These are phyloP conservation scores for Coprinopsis strossmayeri DNA, from an alignment of 768 basidiomycete genomes.

Conservation along the genomic window DNA sequence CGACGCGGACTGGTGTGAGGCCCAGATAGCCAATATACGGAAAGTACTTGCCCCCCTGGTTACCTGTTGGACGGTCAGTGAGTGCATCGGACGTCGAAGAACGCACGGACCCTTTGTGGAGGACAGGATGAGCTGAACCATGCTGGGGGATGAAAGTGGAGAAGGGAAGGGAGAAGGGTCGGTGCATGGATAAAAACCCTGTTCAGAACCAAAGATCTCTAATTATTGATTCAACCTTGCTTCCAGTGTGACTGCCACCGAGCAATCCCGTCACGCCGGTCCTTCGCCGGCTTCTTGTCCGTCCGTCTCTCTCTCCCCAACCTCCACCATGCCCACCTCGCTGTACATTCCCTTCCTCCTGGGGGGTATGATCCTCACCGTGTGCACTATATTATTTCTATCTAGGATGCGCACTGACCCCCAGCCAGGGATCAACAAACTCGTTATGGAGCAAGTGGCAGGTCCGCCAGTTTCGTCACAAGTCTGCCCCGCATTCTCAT, in stretches of 20 bases:
- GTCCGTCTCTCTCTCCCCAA: conserved; percentile 8
- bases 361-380: conserved; percentile 89
- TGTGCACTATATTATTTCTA: no score
- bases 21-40: conserved; percentile 76
- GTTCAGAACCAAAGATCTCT: no score
- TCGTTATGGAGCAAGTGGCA: conserved; percentile 83
- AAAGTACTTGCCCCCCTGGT: conserved; percentile 63
- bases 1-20: conserved; percentile 70
- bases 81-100: neutral
- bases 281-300: conserved; percentile 10
- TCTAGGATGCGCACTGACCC: conserved; percentile 28
- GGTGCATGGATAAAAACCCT: conserved; percentile 35
- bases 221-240: conserved; percentile 16
- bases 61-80: conserved; percentile 34
- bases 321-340: conserved; percentile 54
- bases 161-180: conserved; percentile 23
- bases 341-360: conserved; percentile 75
- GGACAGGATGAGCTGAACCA: conserved; percentile 67
- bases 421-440: conserved; percentile 64
- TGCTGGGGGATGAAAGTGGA: conserved; percentile 29
- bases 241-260: conserved; percentile 13
- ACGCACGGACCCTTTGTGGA: conserved; percentile 45
- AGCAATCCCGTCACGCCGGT: no score
- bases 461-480: conserved; percentile 29
- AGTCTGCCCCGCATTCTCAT: conserved; percentile 3